These are phyloP conservation scores for Angomonas ambiguus DNA, from an alignment of 208 protist species.

Conservation along the genomic window DNA sequence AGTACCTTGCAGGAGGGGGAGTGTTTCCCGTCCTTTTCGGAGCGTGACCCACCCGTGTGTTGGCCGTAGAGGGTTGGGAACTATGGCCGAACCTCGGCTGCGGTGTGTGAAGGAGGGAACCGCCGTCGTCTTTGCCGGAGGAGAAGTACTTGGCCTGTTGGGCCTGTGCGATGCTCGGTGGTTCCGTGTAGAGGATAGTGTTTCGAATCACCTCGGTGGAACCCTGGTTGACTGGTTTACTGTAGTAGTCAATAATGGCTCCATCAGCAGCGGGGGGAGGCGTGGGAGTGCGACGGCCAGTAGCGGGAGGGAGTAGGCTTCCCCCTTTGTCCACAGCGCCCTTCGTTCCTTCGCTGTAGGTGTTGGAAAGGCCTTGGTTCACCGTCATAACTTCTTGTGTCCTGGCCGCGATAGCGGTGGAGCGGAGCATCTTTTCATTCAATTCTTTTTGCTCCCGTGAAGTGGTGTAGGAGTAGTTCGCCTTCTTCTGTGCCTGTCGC, in stretches of 20 bases:
- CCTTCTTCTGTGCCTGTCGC: background rate
- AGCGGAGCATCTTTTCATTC: background rate
- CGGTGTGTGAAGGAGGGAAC: background rate
- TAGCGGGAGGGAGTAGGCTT: background rate
- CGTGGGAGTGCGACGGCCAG: too few relatives aligned
- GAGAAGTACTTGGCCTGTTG: slow-evolving; percentile 4
- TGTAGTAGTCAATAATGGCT: too few relatives aligned
- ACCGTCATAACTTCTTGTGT: background rate
- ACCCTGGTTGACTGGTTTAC: background rate
- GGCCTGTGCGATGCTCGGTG: background rate
- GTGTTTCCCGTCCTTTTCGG: too few relatives aligned
- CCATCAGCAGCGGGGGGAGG: too few relatives aligned
- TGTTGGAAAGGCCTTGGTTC: background rate
- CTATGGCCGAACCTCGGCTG: too few relatives aligned
- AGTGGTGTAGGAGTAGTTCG: slow-evolving; percentile 15
- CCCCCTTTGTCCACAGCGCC: background rate
- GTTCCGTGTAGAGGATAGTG: background rate
- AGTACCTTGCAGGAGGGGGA: background rate
- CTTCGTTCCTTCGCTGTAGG: background rate
- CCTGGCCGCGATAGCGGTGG: background rate
- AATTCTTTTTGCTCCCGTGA: background rate
- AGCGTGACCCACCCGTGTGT: too few relatives aligned
- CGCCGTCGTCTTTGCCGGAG: background rate
- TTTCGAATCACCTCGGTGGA: slow-evolving; percentile 6
- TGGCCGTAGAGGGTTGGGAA: too few relatives aligned